phyloP scores from a whole-genome alignment of 1,139 yeast species.

The Pichia sp. region DNA sequence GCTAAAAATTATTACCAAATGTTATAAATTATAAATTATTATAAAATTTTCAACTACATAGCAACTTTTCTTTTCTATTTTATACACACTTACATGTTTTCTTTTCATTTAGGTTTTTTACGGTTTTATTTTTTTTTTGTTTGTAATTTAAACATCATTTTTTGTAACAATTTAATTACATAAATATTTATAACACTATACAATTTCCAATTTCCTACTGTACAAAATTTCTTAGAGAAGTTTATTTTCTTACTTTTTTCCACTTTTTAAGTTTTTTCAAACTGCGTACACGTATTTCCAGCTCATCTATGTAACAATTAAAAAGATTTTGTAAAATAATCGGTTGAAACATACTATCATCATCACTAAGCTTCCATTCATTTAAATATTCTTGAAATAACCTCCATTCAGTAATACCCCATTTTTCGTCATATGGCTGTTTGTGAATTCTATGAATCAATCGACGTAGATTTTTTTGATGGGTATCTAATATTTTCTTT shows the following conservation, averaged over 20 bases:
- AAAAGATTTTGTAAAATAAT: conserved; percentile 18
- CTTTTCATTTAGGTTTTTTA: no score
- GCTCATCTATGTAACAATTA: conserved; percentile 22
- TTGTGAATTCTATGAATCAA: conserved; percentile 11
- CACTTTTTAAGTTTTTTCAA: conserved; percentile 17
- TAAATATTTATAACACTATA: no score
- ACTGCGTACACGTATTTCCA: conserved; percentile 19
- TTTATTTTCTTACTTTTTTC: neutral
- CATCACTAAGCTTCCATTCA: conserved; percentile 16
- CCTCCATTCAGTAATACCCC: conserved; percentile 17
- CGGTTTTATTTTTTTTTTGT: no score
- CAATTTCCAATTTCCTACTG: no score
- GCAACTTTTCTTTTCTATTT: no score
- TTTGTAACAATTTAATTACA: no score
- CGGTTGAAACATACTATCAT: conserved; percentile 17
- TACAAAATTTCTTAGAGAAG: no score
- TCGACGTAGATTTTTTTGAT: conserved; percentile 3
- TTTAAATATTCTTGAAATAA: conserved; percentile 13
- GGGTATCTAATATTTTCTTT: neutral
- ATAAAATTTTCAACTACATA: no score
- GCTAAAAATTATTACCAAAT: no score
- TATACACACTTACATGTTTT: no score
- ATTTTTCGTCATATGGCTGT: conserved; percentile 8
- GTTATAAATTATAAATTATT: no score
- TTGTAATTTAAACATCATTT: no score